Conservation (phyloP, 2,329 filamentous ascomycete species). For the Lecanoromycetidae sp. region DNA sequence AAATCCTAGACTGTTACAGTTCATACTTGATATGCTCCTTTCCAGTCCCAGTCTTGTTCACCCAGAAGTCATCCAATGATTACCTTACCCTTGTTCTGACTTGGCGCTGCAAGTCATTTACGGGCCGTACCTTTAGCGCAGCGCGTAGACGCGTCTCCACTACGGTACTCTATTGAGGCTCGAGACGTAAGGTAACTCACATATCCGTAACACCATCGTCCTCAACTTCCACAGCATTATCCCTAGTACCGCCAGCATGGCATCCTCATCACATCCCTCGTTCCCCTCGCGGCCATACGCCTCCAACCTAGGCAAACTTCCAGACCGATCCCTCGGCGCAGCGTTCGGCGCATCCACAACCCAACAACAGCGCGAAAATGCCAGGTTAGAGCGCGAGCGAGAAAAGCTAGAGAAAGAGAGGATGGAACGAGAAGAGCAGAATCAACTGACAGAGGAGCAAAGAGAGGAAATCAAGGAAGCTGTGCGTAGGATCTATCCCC, state of each 20-base stretch:
- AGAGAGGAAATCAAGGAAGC: slow-evolving; percentile 88
- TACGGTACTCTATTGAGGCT: too few species aligned
- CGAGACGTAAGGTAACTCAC: too few species aligned
- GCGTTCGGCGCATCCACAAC: slow-evolving; percentile 27
- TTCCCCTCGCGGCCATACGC: slow-evolving; percentile 44
- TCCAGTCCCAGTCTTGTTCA: too few species aligned
- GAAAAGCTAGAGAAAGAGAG: slow-evolving; percentile 21
- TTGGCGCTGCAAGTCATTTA: too few species aligned
- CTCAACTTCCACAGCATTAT: neutral
- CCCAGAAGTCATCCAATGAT: too few species aligned
- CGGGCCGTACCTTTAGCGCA: too few species aligned
- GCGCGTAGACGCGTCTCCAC: too few species aligned
- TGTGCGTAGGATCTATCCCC: slow-evolving; percentile 48
- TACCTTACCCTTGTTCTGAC: too few species aligned
- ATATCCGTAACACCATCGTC: neutral
- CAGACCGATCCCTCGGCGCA: slow-evolving; percentile 32
- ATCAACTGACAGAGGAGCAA: slow-evolving; percentile 68
- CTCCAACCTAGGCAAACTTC: slow-evolving; percentile 39
- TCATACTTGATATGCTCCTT: too few species aligned
- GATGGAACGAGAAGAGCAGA: slow-evolving; percentile 33
- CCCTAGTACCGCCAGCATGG: slow-evolving; percentile 29
- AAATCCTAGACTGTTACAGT: too few species aligned
- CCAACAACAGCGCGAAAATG: slow-evolving; percentile 31
- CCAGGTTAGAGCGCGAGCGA: slow-evolving; percentile 31
- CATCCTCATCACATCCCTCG: slow-evolving; percentile 41